Evolutionary conservation across 2,329 filamentous ascomycete species (phyloP), one percentile per base, ranked within the genome.

Genomic region (Phialemonium atrogriseum): DNA sequence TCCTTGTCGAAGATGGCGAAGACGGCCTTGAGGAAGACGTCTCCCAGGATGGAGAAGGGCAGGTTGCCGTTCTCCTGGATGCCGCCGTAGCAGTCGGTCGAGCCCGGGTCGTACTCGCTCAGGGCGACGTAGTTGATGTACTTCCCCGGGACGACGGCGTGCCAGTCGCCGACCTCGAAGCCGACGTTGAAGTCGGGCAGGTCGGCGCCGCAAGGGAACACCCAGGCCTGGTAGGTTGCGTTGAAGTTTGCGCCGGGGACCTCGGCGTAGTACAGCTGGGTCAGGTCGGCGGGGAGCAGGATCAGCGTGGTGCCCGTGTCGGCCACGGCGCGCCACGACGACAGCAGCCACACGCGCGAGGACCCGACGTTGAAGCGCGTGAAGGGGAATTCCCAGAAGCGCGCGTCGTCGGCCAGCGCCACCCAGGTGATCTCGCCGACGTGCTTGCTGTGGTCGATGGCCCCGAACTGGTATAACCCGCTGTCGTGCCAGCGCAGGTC

Each of bases 71-170:
- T 55, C 20, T 59, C 66, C 64, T 91, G 85, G 40, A 93, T 70
- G 29, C 84, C 85, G 34, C 84, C 84, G 53, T 74, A 88, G 66
- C 85, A 91, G n/a, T n/a, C n/a, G n/a, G n/a, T n/a, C 34, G 52
- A 64, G 17, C 64, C 64, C 3, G 58, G 58, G 9, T 66, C 63
- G 11, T 65, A 56, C 10, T 64, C 54, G 15, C 67, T 56, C 1
- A 72, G 62, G 45, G 74, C 69, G 60, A 29, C 66, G 30, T 50
- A 56, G 25, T 55, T 54, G 15, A 78, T 56, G 36, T 64, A 60
- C 15, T 53, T 42, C 6, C 72, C 70, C 2, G 68, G 63, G 8
- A 79, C 59, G 12, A 57, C 68, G 21, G 62, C 66, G 27, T 54
- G 60, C 39, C 60, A 54, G 34, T 62, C 54, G 31, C 52, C 46